Conservation (phyloP, 1,139 yeast species). For the Lodderomyces elongisporus region DNA sequence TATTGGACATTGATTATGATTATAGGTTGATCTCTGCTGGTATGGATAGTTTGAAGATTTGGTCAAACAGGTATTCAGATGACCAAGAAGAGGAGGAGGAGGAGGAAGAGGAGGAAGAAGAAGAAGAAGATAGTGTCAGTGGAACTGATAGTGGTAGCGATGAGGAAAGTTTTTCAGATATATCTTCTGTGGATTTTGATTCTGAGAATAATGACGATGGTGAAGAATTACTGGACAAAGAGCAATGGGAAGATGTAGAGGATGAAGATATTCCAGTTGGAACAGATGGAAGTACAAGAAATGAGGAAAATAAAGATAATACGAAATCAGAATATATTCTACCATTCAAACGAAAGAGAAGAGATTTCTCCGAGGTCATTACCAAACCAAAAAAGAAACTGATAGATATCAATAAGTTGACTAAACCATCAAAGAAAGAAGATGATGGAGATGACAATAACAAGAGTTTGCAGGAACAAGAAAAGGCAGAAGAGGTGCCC, state of each 20-base stretch:
- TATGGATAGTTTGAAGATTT: conserved; percentile 72
- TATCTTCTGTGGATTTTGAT: conserved; percentile 11
- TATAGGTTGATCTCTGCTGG: conserved; percentile 79
- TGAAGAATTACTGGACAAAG: conserved; percentile 16
- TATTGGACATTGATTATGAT: conserved; percentile 72
- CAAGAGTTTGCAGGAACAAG: no score
- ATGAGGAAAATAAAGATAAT: neutral
- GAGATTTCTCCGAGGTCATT: conserved; percentile 18
- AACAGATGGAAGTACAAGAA: conserved; percentile 15
- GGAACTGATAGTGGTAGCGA: conserved; percentile 15
- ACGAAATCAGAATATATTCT: conserved; percentile 8
- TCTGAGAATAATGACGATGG: conserved; percentile 12
- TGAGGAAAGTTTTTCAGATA: conserved; percentile 15
- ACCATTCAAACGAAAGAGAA: conserved; percentile 11
- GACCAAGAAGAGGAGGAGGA: conserved; percentile 16
- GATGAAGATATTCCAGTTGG: conserved; percentile 16
- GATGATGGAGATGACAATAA: conserved; percentile 8
- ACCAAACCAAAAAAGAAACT: conserved; percentile 11
- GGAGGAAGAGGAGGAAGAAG: conserved; percentile 13
- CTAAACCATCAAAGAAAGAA: conserved; percentile 5
- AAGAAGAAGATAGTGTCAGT: conserved; percentile 9
- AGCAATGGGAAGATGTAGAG: conserved; percentile 13
- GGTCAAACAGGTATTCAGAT: conserved; percentile 44
- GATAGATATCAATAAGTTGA: conserved; percentile 12
- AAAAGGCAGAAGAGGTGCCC: conserved; percentile 3